Conservation (phyloP, 768 basidiomycete genomes). For the Chalciporus pseudorubinellus region DNA sequence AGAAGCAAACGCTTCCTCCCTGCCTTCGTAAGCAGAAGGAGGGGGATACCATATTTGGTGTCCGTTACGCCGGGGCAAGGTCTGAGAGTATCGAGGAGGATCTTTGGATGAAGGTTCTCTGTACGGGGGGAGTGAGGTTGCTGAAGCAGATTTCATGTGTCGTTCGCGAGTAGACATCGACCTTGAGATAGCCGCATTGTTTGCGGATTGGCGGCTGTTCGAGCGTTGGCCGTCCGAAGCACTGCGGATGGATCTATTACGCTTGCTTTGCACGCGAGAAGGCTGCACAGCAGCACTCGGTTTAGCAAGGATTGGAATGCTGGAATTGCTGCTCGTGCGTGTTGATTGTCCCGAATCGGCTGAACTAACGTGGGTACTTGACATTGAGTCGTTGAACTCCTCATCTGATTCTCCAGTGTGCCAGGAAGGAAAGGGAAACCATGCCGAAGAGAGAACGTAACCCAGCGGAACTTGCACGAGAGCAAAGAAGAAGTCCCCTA, state of each 20-base stretch:
- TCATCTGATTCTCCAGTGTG: constrained; percentile 12
- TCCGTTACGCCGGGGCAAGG: constrained; percentile 12
- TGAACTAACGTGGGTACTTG: background rate
- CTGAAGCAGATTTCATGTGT: constrained; percentile 16
- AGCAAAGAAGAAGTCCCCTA: constrained; percentile 60
- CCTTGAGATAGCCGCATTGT: constrained; percentile 3
- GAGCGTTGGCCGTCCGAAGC: constrained; percentile 16
- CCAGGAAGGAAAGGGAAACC: constrained; percentile 24
- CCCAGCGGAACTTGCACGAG: constrained; percentile 41
- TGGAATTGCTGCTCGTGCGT: constrained; percentile 7
- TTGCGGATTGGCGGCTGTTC: background rate
- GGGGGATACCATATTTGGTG: constrained; percentile 66
- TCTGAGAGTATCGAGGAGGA: constrained; percentile 25
- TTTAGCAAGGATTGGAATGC: constrained; percentile 14
- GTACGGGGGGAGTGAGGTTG: constrained; percentile 24
- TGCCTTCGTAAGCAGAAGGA: constrained; percentile 37
- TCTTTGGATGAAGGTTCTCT: constrained; percentile 20
- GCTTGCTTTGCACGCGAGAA: constrained; percentile 8
- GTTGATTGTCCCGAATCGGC: constrained; percentile 2
- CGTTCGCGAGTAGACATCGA: constrained; percentile 6
- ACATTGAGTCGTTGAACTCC: constrained; percentile 4
- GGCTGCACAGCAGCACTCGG: constrained; percentile 3
- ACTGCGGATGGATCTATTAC: constrained; percentile 15
- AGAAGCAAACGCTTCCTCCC: constrained; percentile 13
- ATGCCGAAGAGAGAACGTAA: constrained; percentile 33